These are phyloP conservation scores for Solidago caesia DNA, from an alignment of 129 eudicot genomes.

Conservation along the genomic window DNA sequence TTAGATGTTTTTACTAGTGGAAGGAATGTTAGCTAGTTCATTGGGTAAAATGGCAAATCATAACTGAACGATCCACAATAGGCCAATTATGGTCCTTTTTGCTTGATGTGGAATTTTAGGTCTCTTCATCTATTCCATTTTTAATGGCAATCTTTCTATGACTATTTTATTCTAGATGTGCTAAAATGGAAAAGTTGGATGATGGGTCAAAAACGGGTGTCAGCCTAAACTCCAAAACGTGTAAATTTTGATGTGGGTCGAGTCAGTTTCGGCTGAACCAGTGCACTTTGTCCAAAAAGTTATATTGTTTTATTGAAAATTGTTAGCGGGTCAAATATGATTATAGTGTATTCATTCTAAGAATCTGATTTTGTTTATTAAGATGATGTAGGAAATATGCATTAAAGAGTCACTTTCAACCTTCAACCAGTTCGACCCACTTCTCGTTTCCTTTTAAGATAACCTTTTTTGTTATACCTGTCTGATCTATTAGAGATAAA, in stretches of 20 bases:
- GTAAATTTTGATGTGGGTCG: background rate
- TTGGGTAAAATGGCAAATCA: background rate
- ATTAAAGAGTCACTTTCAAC: background rate
- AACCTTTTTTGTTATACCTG: background rate
- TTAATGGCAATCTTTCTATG: conserved; percentile 5
- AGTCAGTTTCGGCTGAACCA: too few relatives aligned
- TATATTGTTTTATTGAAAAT: too few relatives aligned
- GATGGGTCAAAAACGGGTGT: background rate
- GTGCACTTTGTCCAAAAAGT: too few relatives aligned
- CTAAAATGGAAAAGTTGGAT: background rate
- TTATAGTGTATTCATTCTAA: too few relatives aligned
- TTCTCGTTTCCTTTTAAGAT: background rate
- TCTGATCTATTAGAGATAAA: background rate
- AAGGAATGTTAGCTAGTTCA: conserved; percentile 9
- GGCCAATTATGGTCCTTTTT: conserved; percentile 19
- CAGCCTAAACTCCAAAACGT: background rate
- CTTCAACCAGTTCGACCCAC: background rate
- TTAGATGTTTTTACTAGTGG: conserved; percentile 12
- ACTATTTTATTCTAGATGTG: conserved; percentile 4
- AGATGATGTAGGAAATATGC: too few relatives aligned
- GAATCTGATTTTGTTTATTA: too few relatives aligned
- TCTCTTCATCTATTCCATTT: conserved; percentile 18
- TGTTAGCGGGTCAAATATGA: too few relatives aligned
- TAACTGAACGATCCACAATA: conserved; percentile 15
- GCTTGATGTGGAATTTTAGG: conserved; percentile 3